Evolutionary conservation across 306 rosid genomes (phyloP).

Genomic region (Abrus pulchellus): DNA sequence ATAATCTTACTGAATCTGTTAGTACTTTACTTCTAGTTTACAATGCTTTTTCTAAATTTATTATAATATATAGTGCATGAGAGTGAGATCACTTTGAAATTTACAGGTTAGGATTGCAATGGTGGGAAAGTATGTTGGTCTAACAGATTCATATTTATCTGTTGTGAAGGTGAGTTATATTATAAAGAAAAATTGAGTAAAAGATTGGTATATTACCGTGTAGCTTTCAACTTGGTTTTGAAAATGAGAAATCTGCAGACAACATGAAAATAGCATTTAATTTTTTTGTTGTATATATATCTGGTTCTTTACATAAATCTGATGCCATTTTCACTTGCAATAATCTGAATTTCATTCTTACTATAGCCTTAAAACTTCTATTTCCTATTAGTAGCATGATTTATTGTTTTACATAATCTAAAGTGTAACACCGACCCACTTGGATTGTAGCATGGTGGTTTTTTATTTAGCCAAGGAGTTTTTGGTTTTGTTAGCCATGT

Average conservation of each 20-base stretch:
- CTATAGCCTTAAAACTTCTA: conserved; percentile 15
- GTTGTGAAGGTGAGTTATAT: conserved; percentile 79
- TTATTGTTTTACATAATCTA: conserved; percentile 19
- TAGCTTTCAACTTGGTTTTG: conserved; percentile 26
- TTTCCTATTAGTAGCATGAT: conserved; percentile 30
- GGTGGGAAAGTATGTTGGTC: conserved; percentile 99
- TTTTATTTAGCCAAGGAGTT: conserved; percentile 2
- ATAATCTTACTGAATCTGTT: conserved; percentile 82
- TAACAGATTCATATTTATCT: conserved; percentile 95
- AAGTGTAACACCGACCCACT: conserved; percentile 16
- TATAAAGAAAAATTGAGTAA: neutral
- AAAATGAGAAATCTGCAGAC: conserved; percentile 25
- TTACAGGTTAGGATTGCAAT: conserved; percentile 92
- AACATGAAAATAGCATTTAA: conserved; percentile 12
- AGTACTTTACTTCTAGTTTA: conserved; percentile 54
- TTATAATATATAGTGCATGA: conserved; percentile 30
- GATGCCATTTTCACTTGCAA: conserved; percentile 27
- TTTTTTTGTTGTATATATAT: conserved; percentile 4
- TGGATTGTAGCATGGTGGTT: conserved; percentile 32
- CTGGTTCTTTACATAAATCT: conserved; percentile 29
- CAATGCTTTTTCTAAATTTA: conserved; percentile 35
- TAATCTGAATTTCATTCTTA: conserved; percentile 28
- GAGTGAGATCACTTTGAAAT: conserved; percentile 42
- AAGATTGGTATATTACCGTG: conserved; percentile 18
- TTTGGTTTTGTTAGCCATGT: conserved; percentile 34